These are phyloP conservation scores for Microbotryum violaceum DNA, from an alignment of 1,284 basidiomycete genomes.

Conservation along the genomic window DNA sequence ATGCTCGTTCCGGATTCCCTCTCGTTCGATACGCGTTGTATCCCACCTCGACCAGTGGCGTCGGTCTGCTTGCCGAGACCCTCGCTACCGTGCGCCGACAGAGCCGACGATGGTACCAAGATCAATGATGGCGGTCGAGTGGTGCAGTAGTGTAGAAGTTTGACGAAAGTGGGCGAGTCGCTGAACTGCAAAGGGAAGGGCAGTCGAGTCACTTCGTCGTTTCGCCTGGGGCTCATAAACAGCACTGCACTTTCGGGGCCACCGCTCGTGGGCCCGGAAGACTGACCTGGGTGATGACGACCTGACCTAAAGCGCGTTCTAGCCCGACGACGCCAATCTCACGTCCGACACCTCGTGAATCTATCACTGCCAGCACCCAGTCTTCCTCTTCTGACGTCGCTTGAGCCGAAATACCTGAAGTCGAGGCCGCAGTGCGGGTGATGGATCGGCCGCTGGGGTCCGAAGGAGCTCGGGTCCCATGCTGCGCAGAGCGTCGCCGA, in stretches of 20 bases:
- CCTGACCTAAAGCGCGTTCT: slow-evolving; percentile 22
- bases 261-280: not conserved
- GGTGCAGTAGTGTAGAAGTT: slow-evolving; percentile 76
- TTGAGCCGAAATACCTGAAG: too few species aligned
- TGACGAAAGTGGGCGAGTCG: slow-evolving; percentile 58
- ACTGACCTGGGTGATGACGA: slow-evolving; percentile 32
- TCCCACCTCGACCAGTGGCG: slow-evolving; percentile 16
- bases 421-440: too few species aligned
- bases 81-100: slow-evolving; percentile 53
- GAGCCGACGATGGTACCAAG: slow-evolving; percentile 68
- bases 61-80: not conserved
- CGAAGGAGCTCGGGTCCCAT: too few species aligned
- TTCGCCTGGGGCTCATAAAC: not conserved
- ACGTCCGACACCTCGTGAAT: slow-evolving; percentile 25
- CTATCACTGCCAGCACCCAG: slow-evolving; percentile 30
- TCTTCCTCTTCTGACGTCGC: not conserved
- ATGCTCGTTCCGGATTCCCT: slow-evolving; percentile 27
- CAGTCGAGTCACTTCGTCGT: too few species aligned
- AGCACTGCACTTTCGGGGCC: not conserved
- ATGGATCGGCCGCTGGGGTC: too few species aligned
- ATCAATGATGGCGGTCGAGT: slow-evolving; percentile 63
- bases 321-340: slow-evolving; percentile 33
- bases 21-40: not conserved
- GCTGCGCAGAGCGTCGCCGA: too few species aligned
- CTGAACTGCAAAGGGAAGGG: slow-evolving; percentile 8